Conservation (phyloP, 2,329 filamentous ascomycete genomes). For the Xylaria polymorpha region DNA sequence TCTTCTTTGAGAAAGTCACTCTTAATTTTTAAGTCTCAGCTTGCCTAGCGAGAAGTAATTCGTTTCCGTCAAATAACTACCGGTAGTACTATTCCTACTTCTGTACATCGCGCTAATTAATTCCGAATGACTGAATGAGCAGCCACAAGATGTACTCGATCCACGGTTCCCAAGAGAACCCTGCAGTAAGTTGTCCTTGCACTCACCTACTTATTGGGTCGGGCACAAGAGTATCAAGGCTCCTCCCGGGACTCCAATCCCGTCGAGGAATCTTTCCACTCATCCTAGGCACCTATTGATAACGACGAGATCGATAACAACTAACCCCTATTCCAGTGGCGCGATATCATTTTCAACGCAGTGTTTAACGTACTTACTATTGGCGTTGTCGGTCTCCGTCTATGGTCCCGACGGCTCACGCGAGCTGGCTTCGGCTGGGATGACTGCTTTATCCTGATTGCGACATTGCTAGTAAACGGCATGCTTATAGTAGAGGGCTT, state of each 20-base stretch:
- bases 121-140: not conserved
- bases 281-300: not conserved
- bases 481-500: conserved; percentile 17
- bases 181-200: not conserved
- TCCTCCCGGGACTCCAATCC: not conserved
- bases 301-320: not conserved
- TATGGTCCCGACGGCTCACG: conserved; percentile 36
- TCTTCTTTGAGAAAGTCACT: not conserved
- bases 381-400: conserved; percentile 33
- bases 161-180: conserved; percentile 10
- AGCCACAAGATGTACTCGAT: conserved; percentile 2
- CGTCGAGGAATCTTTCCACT: too few species aligned
- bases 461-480: conserved; percentile 22
- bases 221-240: not conserved
- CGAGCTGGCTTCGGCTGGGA: conserved; percentile 39
- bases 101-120: not conserved
- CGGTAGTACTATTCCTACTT: not conserved
- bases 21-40: not conserved
- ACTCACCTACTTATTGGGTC: not conserved
- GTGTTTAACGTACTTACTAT: conserved; percentile 19
- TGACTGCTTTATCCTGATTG: conserved; percentile 37
- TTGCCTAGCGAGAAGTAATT: not conserved
- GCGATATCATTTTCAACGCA: conserved; percentile 25
- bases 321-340: not conserved
- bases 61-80: not conserved